Conservation (phyloP, 495 filamentous ascomycete species). For the Aspergillus indologenus region DNA sequence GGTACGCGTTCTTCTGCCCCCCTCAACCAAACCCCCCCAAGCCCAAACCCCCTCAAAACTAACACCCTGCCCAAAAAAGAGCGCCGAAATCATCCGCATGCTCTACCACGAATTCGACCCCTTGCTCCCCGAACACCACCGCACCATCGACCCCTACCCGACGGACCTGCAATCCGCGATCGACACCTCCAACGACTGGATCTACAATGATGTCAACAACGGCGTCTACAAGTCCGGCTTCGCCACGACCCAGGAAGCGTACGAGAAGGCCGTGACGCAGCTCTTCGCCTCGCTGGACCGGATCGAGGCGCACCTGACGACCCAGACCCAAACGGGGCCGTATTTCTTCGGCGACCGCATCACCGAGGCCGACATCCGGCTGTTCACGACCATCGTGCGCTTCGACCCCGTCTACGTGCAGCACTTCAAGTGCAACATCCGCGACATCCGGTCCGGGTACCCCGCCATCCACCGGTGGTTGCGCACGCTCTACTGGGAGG, state of each 20-base stretch:
- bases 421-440: slow-evolving; percentile 90
- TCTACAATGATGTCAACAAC: slow-evolving; percentile 82
- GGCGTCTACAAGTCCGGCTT: slow-evolving; percentile 79
- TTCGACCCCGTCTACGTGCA: slow-evolving; percentile 90
- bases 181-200: slow-evolving; percentile 76
- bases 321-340: slow-evolving; percentile 42
- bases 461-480: slow-evolving; percentile 68
- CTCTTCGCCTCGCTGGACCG: slow-evolving; percentile 73
- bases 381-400: slow-evolving; percentile 79
- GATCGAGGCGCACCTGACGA: slow-evolving; percentile 62
- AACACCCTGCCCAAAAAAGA: slow-evolving; percentile 17
- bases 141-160: slow-evolving; percentile 64
- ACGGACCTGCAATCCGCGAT: slow-evolving; percentile 56
- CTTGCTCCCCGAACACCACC: slow-evolving; percentile 54
- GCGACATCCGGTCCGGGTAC: slow-evolving; percentile 76
- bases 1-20: slow-evolving; percentile 23
- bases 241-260: slow-evolving; percentile 73
- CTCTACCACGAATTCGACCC: slow-evolving; percentile 73
- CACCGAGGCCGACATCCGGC: slow-evolving; percentile 79
- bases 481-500: slow-evolving; percentile 65
- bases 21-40: slow-evolving; percentile 2
- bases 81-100: slow-evolving; percentile 64
- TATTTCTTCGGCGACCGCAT: slow-evolving; percentile 66
- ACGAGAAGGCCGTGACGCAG: slow-evolving; percentile 61
- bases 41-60: neutral